These are phyloP conservation scores for Geranium brycei DNA, from an alignment of 345 rosid species.

Conservation along the genomic window DNA sequence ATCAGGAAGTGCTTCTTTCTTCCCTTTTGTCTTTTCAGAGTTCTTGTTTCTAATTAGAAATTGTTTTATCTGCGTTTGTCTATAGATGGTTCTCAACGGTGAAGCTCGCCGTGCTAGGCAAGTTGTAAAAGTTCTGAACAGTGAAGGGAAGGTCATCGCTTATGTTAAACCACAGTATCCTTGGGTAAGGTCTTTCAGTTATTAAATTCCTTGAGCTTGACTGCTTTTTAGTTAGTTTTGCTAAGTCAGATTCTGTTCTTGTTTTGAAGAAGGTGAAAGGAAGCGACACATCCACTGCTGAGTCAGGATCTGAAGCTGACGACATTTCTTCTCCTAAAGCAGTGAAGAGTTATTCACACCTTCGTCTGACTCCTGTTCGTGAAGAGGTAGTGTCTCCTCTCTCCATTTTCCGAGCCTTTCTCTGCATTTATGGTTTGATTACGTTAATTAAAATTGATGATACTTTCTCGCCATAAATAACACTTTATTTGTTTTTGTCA, in stretches of 20 bases:
- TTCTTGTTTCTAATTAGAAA: background rate
- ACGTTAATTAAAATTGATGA: background rate
- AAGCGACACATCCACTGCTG: slow-evolving; percentile 95
- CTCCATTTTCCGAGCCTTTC: background rate
- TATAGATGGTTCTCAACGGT: slow-evolving; percentile 78
- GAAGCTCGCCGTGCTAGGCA: slow-evolving; percentile 67
- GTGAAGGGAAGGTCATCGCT: slow-evolving; percentile 84
- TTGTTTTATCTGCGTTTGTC: slow-evolving; percentile 11
- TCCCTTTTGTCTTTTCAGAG: slow-evolving; percentile 2
- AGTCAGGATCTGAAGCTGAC: slow-evolving; percentile 99
- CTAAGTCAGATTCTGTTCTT: background rate
- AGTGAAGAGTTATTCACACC: slow-evolving; percentile 63
- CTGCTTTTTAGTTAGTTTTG: background rate
- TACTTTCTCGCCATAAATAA: too few species aligned
- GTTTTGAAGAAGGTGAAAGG: slow-evolving; percentile 57
- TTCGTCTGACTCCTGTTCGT: slow-evolving; percentile 87
- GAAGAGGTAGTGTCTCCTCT: slow-evolving; percentile 58
- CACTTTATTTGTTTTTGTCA: too few species aligned
- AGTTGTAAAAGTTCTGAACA: slow-evolving; percentile 77
- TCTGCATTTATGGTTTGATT: background rate
- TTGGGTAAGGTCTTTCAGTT: slow-evolving; percentile 31
- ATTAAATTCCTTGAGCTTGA: background rate
- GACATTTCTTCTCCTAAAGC: slow-evolving; percentile 86
- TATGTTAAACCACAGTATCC: slow-evolving; percentile 81
- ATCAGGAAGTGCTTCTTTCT: slow-evolving; percentile 3